These are phyloP conservation scores for Trametes cingulata DNA, from an alignment of 768 basidiomycete species.

Conservation along the genomic window DNA sequence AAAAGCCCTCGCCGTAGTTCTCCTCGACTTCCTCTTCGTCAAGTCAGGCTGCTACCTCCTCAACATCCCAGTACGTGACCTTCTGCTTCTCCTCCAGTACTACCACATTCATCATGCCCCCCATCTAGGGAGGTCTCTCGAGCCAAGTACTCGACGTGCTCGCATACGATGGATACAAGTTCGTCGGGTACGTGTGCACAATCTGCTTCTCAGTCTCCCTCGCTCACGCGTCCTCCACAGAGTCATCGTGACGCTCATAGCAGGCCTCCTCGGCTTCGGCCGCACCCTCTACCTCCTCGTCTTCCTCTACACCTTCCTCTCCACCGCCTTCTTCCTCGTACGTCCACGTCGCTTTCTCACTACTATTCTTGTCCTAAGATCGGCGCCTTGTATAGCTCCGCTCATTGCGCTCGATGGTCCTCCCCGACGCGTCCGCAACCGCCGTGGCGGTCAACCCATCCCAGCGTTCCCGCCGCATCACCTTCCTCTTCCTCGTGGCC, in stretches of 20 bases:
- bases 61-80: constrained; percentile 61
- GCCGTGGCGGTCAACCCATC: constrained; percentile 70
- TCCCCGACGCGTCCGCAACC: constrained; percentile 71
- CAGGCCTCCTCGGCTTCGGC: constrained; percentile 63
- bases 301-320: constrained; percentile 84
- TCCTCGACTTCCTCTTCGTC: constrained; percentile 88
- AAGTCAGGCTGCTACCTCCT: constrained; percentile 92
- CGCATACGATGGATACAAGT: constrained; percentile 96
- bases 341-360: constrained; percentile 31
- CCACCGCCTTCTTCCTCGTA: constrained; percentile 94
- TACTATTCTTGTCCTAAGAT: background rate
- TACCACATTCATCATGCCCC: background rate
- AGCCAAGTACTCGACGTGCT: constrained; percentile 78
- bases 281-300: constrained; percentile 64
- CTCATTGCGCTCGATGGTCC: constrained; percentile 86
- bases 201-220: background rate
- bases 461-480: constrained; percentile 81
- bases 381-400: constrained; percentile 59
- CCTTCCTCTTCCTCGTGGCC: constrained; percentile 87
- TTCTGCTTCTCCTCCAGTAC: too few relatives aligned
- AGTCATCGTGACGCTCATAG: constrained; percentile 80
- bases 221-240: constrained; percentile 39
- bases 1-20: constrained; percentile 78
- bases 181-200: constrained; percentile 72
- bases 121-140: constrained; percentile 44